Evolutionary conservation across 2,329 filamentous ascomycete genomes (phyloP).

Genomic region (Penicillium sp.): DNA sequence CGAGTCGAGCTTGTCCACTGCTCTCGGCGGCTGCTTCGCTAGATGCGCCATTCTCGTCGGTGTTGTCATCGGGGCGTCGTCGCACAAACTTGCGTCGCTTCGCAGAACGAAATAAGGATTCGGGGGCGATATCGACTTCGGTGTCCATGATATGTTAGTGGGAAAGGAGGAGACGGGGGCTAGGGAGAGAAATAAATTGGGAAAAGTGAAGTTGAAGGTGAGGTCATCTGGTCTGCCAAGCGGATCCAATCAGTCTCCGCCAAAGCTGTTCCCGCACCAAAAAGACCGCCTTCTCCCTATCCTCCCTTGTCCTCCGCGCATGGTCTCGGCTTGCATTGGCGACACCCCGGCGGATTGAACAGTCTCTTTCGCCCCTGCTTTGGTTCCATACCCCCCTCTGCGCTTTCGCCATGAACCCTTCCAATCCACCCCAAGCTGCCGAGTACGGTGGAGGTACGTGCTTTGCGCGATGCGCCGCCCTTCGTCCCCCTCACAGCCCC

Average conservation of each 20-base stretch:
- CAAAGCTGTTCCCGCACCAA: constrained; percentile 23
- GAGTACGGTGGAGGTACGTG: constrained; percentile 51
- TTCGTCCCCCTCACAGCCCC: background rate
- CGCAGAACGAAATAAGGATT: constrained; percentile 46
- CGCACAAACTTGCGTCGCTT: constrained; percentile 54
- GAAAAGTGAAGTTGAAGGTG: constrained; percentile 4
- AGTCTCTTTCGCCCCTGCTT: background rate
- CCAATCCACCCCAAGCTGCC: constrained; percentile 45
- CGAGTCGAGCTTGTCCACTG: constrained; percentile 8
- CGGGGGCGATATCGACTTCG: constrained; percentile 21
- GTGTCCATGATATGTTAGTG: constrained; percentile 28
- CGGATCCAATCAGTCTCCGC: constrained; percentile 12
- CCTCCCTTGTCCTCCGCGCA: constrained; percentile 10
- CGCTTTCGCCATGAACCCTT: constrained; percentile 40
- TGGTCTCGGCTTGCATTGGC: constrained; percentile 13
- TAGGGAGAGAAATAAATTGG: constrained; percentile 2
- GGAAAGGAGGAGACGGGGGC: background rate
- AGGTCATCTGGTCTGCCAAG: constrained; percentile 13
- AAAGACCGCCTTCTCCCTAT: constrained; percentile 21
- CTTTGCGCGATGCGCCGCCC: constrained; percentile 9
- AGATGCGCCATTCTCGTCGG: constrained; percentile 20
- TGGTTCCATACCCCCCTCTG: constrained; percentile 1
- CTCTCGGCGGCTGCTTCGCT: constrained; percentile 12
- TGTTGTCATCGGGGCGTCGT: constrained; percentile 36
- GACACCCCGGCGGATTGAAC: constrained; percentile 2